Conservation (phyloP, 75 land plant species). For the Cupressus sempervirens region DNA sequence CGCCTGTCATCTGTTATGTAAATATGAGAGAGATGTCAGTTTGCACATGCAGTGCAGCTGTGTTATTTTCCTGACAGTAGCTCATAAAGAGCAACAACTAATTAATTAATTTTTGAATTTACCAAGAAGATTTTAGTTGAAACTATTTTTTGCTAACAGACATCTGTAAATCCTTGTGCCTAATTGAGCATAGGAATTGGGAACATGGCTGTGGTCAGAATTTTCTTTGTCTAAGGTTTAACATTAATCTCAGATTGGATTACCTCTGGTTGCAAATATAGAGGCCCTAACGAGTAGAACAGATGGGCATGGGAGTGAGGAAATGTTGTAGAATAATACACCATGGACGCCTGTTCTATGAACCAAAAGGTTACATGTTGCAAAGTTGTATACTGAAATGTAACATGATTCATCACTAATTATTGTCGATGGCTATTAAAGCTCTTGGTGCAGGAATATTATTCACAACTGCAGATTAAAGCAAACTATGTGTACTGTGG, state of each 20-base stretch:
- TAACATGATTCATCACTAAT: no score
- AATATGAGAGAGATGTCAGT: slow-evolving; percentile 4
- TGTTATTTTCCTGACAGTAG: background rate
- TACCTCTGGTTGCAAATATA: no score
- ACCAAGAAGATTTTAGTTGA: background rate
- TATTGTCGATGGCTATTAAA: background rate
- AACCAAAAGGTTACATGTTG: no score
- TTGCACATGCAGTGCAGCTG: background rate
- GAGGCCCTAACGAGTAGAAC: background rate
- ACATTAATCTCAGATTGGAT: no score
- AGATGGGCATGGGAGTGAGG: background rate
- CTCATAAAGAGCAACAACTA: background rate
- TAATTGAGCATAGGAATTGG: background rate
- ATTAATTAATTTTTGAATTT: no score
- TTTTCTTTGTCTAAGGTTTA: background rate
- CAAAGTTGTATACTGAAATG: no score
- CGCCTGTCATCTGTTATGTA: slow-evolving; percentile 10
- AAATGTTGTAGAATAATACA: no score
- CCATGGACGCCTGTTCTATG: no score
- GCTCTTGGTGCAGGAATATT: background rate
- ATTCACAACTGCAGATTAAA: background rate
- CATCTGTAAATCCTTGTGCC: background rate
- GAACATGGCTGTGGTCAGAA: background rate
- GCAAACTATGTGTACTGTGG: no score
- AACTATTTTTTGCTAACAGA: no score